phyloP scores from a whole-genome alignment of 768 basidiomycete species.

The Mycena leptocephala region DNA sequence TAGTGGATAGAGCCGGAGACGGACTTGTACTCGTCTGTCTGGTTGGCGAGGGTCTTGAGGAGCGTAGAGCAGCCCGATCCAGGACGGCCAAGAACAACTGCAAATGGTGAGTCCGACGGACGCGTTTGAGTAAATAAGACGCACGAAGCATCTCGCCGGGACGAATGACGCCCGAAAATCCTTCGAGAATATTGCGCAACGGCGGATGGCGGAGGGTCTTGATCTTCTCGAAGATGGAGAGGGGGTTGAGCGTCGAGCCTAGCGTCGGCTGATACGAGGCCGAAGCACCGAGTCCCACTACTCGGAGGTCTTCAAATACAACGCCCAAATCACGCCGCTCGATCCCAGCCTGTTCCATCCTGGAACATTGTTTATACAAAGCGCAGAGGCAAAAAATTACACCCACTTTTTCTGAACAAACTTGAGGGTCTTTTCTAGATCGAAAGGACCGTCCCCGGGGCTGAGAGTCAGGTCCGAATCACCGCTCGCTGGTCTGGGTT shows the following conservation, averaged over 20 bases:
- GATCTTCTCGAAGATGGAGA: constrained; percentile 58
- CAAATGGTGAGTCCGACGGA: neutral
- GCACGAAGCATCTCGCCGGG: constrained; percentile 86
- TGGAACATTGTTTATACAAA: constrained; percentile 31
- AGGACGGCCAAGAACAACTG: constrained; percentile 90
- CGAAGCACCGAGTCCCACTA: constrained; percentile 63
- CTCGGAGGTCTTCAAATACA: constrained; percentile 67
- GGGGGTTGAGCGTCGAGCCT: constrained; percentile 66
- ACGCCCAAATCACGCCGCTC: constrained; percentile 64
- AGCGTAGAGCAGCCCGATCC: constrained; percentile 91
- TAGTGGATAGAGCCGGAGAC: constrained; percentile 84
- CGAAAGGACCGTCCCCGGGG: constrained; percentile 43
- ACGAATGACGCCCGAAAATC: constrained; percentile 75
- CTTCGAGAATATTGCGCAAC: constrained; percentile 74
- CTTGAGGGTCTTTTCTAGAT: constrained; percentile 48
- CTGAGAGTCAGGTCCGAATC: constrained; percentile 37
- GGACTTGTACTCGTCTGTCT: constrained; percentile 75
- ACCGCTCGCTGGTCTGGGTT: no score
- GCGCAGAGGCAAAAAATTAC: neutral
- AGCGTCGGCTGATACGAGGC: constrained; percentile 66
- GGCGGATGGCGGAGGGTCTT: constrained; percentile 71
- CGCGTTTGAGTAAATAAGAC: constrained; percentile 37
- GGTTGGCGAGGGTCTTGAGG: constrained; percentile 87
- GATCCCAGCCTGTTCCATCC: constrained; percentile 50
- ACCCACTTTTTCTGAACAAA: constrained; percentile 44